phyloP scores from a whole-genome alignment of 495 filamentous ascomycete genomes.

The Hyaloscypha hepaticicola region DNA sequence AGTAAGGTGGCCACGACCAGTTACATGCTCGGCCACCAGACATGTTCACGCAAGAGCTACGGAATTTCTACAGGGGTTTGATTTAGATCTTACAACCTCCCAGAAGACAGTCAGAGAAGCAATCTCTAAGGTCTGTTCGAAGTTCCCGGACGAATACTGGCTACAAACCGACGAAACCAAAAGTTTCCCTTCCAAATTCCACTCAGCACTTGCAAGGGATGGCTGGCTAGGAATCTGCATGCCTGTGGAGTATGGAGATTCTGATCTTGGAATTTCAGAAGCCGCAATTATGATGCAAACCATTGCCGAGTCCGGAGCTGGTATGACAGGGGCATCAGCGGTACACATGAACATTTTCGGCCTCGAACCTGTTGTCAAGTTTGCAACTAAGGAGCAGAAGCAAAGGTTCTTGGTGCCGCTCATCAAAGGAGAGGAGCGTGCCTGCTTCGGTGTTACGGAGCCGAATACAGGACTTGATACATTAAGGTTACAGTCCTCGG shows the following conservation, averaged over 20 bases:
- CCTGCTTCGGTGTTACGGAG: slow-evolving; percentile 69
- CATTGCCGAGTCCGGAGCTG: slow-evolving; percentile 70
- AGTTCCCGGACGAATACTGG: slow-evolving; percentile 56
- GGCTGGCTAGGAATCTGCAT: slow-evolving; percentile 79
- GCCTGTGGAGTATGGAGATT: slow-evolving; percentile 65
- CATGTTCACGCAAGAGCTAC: background rate
- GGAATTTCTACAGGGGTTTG: slow-evolving; percentile 5
- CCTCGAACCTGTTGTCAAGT: slow-evolving; percentile 69
- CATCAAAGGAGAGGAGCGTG: slow-evolving; percentile 63
- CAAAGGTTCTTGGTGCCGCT: slow-evolving; percentile 61
- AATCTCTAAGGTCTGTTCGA: slow-evolving; percentile 10
- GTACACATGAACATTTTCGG: slow-evolving; percentile 74
- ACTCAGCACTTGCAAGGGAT: slow-evolving; percentile 67
- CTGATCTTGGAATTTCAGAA: slow-evolving; percentile 73
- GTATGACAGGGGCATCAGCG: slow-evolving; percentile 71
- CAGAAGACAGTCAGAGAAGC: slow-evolving; percentile 11
- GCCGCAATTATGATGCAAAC: slow-evolving; percentile 84
- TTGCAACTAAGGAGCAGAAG: slow-evolving; percentile 60
- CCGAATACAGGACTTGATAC: slow-evolving; percentile 73
- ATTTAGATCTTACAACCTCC: slow-evolving; percentile 9
- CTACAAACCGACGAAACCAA: slow-evolving; percentile 62
- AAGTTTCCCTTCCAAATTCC: slow-evolving; percentile 67
- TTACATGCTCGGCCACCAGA: background rate
- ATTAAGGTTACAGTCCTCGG: slow-evolving; percentile 59
- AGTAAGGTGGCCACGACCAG: no score